Evolutionary conservation across 805 yeast genomes (phyloP).

Genomic region (Starmerella vaccinii): DNA sequence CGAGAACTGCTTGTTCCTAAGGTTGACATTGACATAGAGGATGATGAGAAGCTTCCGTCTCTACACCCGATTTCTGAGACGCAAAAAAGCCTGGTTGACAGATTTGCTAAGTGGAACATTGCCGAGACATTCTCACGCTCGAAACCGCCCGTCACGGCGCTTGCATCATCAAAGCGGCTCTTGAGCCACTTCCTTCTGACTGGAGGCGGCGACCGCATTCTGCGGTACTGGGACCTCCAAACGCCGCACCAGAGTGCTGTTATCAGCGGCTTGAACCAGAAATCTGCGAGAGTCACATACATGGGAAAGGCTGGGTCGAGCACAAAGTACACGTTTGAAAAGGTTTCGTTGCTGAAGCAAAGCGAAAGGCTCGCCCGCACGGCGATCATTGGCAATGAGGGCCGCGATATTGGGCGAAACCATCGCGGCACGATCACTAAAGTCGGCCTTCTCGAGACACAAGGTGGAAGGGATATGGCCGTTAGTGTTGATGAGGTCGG

Average conservation of each 20-base stretch:
- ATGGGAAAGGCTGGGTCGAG: constrained; percentile 29
- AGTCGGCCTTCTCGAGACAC: constrained; percentile 34
- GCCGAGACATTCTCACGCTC: constrained; percentile 12
- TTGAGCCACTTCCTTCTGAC: constrained; percentile 20
- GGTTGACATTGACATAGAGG: constrained; percentile 11
- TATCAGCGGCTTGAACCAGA: constrained; percentile 30
- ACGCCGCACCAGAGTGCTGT: constrained; percentile 29
- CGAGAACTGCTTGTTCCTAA: constrained; percentile 31
- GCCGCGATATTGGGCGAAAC: constrained; percentile 35
- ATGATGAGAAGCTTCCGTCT: constrained; percentile 20
- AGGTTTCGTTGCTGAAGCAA: constrained; percentile 15
- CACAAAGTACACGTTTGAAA: constrained; percentile 37
- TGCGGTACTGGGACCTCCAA: constrained; percentile 33
- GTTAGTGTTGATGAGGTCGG: constrained; percentile 63
- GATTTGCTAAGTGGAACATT: constrained; percentile 24
- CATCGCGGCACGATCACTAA: constrained; percentile 41
- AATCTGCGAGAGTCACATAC: constrained; percentile 28
- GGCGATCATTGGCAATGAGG: constrained; percentile 37
- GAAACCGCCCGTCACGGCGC: constrained; percentile 12
- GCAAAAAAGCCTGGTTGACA: constrained; percentile 13
- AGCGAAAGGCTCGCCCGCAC: constrained; percentile 32
- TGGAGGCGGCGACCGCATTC: constrained; percentile 29
- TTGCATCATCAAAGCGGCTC: constrained; percentile 2
- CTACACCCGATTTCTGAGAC: constrained; percentile 23
- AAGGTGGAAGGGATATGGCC: constrained; percentile 38